Percentiles rank a stretch among this genome's conserved stretches.
These are phyloP conservation scores for Penicillium bialowiezense DNA, from an alignment of 495 filamentous ascomycete species.

Conservation along the genomic window DNA sequence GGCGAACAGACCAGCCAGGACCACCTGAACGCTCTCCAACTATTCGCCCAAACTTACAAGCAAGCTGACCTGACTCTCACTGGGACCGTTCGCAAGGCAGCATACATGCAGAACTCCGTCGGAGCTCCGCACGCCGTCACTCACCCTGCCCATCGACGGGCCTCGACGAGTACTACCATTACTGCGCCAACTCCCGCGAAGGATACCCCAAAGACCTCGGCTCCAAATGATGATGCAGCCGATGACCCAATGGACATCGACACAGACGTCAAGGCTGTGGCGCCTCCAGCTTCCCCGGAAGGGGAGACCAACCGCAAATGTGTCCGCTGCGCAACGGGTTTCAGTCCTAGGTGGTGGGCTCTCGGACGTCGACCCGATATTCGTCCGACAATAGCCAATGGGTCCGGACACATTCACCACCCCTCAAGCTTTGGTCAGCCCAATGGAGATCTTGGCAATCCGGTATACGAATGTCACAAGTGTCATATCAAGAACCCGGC, in stretches of 20 bases:
- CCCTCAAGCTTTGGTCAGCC: constrained; percentile 25
- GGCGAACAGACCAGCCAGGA: constrained; percentile 62
- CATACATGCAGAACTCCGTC: constrained; percentile 54
- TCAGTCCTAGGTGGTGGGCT: constrained; percentile 46
- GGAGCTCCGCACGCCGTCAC: constrained; percentile 29
- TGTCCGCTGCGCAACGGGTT: constrained; percentile 35
- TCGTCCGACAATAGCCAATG: constrained; percentile 33
- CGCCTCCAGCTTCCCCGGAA: constrained; percentile 9
- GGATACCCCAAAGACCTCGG: constrained; percentile 28
- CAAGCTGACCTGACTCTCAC: constrained; percentile 88
- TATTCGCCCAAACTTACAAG: constrained; percentile 85
- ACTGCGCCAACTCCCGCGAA: constrained; percentile 22
- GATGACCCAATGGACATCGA: constrained; percentile 38
- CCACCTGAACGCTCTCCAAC: constrained; percentile 71
- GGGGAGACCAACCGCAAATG: constrained; percentile 32
- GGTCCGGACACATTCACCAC: constrained; percentile 24
- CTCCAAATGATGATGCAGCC: constrained; percentile 23
- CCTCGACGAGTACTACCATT: constrained; percentile 36
- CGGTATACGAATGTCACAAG: constrained; percentile 48
- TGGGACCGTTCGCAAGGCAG: constrained; percentile 87
- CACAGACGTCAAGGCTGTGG: constrained; percentile 25
- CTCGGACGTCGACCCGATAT: constrained; percentile 26
- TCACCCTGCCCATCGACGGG: constrained; percentile 30
- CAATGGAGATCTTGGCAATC: constrained; percentile 29
- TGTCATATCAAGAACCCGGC: constrained; percentile 46